Conservation (phyloP, 169 alveolate genomes). For the Plasmodium fragile region DNA sequence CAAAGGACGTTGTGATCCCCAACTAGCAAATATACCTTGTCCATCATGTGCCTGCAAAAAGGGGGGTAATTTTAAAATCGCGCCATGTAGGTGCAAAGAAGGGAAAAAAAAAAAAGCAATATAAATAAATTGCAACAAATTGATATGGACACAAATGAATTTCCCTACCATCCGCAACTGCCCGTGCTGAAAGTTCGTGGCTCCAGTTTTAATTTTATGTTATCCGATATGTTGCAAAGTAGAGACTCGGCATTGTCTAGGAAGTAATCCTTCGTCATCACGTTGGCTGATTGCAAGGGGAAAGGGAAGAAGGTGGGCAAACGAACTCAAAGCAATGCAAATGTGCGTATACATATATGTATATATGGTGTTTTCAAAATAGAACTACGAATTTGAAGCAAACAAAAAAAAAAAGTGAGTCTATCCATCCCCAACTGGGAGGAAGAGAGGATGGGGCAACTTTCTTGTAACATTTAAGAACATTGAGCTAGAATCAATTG, state of each 20-base stretch:
- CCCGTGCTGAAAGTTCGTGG: constrained; percentile 84
- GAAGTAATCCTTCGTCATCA: constrained; percentile 81
- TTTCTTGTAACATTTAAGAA: background rate
- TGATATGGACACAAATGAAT: background rate
- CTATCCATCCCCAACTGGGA: background rate
- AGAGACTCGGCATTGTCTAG: constrained; percentile 77
- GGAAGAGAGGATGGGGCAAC: background rate
- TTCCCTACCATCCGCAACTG: constrained; percentile 85
- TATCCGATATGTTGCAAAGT: constrained; percentile 34
- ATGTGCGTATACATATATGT: constrained; percentile 2
- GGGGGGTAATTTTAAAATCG: background rate
- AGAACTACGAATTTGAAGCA: background rate
- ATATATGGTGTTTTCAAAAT: background rate
- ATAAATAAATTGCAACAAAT: background rate
- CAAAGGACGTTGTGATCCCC: constrained; percentile 81
- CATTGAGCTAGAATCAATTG: constrained; percentile 2
- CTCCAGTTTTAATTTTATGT: constrained; percentile 76
- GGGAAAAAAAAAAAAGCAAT: background rate
- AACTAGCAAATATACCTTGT: constrained; percentile 76
- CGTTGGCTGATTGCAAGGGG: constrained; percentile 68
- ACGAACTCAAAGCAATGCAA: background rate
- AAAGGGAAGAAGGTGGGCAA: background rate
- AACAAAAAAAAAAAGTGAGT: background rate
- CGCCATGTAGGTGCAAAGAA: constrained; percentile 4
- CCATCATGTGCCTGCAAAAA: constrained; percentile 79